Conservation (phyloP, 371 early-diverging fungal species). For the Globomyces sp. region DNA sequence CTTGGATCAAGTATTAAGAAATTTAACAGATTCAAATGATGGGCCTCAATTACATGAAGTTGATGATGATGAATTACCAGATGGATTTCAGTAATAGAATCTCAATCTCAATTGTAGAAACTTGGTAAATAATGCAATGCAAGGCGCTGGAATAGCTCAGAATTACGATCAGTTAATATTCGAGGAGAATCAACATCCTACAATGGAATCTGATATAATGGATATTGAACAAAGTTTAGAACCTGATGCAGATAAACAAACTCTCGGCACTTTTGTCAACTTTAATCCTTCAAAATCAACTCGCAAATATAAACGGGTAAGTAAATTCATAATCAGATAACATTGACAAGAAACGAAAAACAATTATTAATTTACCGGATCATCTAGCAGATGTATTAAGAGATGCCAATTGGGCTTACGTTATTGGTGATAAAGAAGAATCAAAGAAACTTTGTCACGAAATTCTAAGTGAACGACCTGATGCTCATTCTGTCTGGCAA, state of each 20-base stretch:
- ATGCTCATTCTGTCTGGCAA: constrained; percentile 77
- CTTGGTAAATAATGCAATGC: constrained; percentile 1
- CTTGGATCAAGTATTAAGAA: not conserved
- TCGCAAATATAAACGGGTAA: not conserved
- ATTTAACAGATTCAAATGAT: constrained; percentile 3
- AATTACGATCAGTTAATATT: constrained; percentile 7
- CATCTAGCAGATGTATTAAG: constrained; percentile 3
- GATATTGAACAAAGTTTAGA: constrained; percentile 7
- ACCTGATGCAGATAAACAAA: not conserved
- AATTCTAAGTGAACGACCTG: constrained; percentile 68
- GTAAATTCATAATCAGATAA: not conserved
- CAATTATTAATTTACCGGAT: not conserved
- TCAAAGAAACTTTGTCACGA: constrained; percentile 72
- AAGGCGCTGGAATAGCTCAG: not conserved
- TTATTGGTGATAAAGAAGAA: constrained; percentile 56
- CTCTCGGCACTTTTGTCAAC: not conserved
- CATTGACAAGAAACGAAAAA: not conserved
- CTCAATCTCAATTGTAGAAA: not conserved
- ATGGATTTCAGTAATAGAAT: not conserved
- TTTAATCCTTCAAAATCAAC: not conserved
- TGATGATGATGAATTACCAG: not conserved
- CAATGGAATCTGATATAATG: not conserved
- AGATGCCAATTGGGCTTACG: not conserved
- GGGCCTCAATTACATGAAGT: not conserved
- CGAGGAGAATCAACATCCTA: constrained; percentile 1